phyloP scores from a whole-genome alignment of 2,329 filamentous ascomycete genomes.

The Epicoccum sorghinum region DNA sequence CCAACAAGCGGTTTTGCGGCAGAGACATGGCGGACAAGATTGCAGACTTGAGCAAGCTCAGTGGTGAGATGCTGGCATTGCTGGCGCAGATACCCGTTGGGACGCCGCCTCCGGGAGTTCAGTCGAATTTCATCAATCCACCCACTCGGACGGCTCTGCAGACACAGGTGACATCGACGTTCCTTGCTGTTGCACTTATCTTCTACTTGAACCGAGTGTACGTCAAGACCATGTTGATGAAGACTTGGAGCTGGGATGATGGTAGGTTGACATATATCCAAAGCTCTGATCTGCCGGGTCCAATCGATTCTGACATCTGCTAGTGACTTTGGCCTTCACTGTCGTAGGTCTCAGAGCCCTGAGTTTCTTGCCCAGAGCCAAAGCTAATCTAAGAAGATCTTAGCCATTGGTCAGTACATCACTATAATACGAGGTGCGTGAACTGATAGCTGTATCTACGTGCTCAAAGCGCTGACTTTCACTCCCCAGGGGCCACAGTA shows the following conservation, averaged over 20 bases:
- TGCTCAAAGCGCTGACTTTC: not conserved
- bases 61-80: not conserved
- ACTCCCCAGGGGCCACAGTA: not conserved
- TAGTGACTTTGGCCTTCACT: not conserved
- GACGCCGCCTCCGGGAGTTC: conserved; percentile 10
- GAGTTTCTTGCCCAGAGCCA: not conserved
- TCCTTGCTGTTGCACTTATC: not conserved
- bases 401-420: not conserved
- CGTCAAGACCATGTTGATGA: not conserved
- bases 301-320: not conserved
- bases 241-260: not conserved
- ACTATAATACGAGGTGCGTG: not conserved
- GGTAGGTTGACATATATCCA: not conserved
- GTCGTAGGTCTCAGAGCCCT: not conserved
- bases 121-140: conserved; percentile 15
- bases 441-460: too few species aligned
- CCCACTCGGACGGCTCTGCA: conserved; percentile 7
- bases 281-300: too few species aligned
- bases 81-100: conserved; percentile 4
- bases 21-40: not conserved
- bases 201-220: not conserved
- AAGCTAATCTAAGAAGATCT: not conserved
- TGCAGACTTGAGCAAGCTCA: not conserved
- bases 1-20: not conserved
- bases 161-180: not conserved